A percentile compares a stretch with the other conserved stretches of the same genome.
Evolutionary conservation across 2,329 filamentous ascomycete species (phyloP).

Genomic region (Fusarium sp.): DNA sequence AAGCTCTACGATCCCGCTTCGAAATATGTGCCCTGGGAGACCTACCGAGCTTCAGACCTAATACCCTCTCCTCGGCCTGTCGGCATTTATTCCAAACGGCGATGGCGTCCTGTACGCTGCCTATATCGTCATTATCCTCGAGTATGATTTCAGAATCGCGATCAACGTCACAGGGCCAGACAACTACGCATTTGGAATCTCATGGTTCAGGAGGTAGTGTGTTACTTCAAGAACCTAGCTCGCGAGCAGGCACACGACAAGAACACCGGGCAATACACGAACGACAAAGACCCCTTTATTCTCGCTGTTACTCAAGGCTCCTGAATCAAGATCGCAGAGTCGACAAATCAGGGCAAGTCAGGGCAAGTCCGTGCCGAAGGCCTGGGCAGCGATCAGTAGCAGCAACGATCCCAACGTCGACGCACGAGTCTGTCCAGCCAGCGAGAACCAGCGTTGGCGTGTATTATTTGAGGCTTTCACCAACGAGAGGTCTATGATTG

Average conservation of each 20-base stretch:
- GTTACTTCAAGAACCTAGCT: neutral
- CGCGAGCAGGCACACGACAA: neutral
- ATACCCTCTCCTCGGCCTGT: neutral
- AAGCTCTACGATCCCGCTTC: neutral
- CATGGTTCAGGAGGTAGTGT: neutral
- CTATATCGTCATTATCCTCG: neutral
- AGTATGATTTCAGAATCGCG: neutral
- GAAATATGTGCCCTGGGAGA: neutral
- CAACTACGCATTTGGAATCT: neutral
- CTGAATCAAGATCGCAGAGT: neutral
- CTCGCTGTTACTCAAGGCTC: neutral
- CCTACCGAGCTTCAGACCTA: neutral
- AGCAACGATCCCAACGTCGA: neutral
- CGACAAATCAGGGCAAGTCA: neutral
- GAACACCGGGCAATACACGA: neutral
- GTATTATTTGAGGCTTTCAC: neutral
- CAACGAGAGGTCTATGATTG: neutral
- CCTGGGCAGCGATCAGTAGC: neutral
- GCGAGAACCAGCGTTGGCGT: neutral
- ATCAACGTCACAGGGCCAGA: neutral
- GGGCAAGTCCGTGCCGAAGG: neutral
- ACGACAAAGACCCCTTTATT: neutral
- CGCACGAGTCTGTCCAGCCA: neutral
- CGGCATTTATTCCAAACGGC: neutral
- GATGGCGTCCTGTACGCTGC: neutral